A percentile compares a stretch with the other conserved stretches of the same genome.
These are phyloP conservation scores for Mortierella hygrophila DNA, from an alignment of 192 early-diverging fungal species.

Conservation along the genomic window DNA sequence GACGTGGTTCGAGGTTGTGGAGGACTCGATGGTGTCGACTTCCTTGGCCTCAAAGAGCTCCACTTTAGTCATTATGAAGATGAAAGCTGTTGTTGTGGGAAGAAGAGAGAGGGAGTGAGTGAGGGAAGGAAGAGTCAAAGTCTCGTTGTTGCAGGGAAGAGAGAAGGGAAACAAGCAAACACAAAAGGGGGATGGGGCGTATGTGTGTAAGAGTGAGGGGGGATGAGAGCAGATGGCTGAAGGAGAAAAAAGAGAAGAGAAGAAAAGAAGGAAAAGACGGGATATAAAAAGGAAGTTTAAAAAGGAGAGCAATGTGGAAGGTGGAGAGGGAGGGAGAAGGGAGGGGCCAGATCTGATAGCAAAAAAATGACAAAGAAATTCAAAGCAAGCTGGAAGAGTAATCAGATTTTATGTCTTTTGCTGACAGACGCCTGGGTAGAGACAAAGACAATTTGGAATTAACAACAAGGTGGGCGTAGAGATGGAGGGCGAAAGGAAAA, in stretches of 20 bases:
- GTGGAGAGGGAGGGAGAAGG: background rate
- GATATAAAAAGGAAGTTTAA: background rate
- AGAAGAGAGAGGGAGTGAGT: background rate
- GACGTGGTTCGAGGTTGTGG: background rate
- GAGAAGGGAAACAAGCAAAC: background rate
- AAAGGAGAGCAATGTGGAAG: background rate
- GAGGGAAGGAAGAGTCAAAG: background rate
- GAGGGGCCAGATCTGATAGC: background rate
- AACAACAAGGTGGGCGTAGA: too few relatives aligned
- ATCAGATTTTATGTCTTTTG: background rate
- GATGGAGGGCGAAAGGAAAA: too few relatives aligned
- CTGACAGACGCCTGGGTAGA: too few relatives aligned
- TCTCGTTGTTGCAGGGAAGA: background rate
- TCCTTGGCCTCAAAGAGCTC: background rate
- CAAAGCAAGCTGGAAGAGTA: background rate
- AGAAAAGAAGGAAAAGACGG: background rate
- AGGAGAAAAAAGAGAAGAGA: slow-evolving; percentile 1
- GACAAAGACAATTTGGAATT: too few relatives aligned
- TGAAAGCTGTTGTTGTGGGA: too few relatives aligned
- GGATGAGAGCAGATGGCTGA: background rate
- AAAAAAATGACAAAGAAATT: background rate
- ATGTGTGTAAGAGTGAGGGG: background rate
- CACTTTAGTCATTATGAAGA: background rate
- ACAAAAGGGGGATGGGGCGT: background rate
- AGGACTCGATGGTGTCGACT: background rate